These are phyloP conservation scores for Nyctanthes arbortristis DNA, from an alignment of 257 asterid genomes.

Conservation along the genomic window DNA sequence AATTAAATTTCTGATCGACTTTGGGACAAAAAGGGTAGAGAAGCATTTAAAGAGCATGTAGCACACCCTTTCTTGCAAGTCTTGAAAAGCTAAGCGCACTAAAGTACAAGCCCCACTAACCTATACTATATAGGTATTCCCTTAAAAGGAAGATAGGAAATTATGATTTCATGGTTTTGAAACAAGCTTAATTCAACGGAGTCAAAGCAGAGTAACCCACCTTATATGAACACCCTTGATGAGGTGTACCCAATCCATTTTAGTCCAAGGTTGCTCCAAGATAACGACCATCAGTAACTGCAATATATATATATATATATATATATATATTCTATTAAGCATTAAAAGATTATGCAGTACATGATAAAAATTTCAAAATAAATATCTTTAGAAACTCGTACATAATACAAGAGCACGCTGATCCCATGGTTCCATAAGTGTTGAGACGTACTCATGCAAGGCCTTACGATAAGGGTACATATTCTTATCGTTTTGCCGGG, in stretches of 20 bases:
- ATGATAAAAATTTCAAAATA: slow-evolving; percentile 4
- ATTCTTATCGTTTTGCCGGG: no score
- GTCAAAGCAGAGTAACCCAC: no score
- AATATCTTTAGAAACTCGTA: slow-evolving; percentile 31
- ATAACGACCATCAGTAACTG: slow-evolving; percentile 98
- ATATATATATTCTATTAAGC: slow-evolving; percentile 22
- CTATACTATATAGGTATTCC: no score
- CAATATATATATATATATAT: no score
- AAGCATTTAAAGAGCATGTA: slow-evolving; percentile 98
- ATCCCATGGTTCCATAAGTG: slow-evolving; percentile 99
- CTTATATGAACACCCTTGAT: no score
- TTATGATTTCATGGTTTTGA: no score
- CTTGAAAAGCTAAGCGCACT: no score
- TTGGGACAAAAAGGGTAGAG: slow-evolving; percentile 43
- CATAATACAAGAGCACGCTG: slow-evolving; percentile 98
- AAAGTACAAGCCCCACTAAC: no score
- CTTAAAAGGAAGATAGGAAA: no score
- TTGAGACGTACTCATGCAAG: slow-evolving; percentile 82
- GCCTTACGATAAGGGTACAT: slow-evolving; percentile 86
- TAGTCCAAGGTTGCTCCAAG: slow-evolving; percentile 98
- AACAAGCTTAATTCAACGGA: no score
- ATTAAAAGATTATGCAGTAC: slow-evolving; percentile 11
- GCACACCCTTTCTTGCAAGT: slow-evolving; percentile 94
- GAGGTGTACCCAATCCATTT: slow-evolving; percentile 92
- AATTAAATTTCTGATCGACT: no score